Evolutionary conservation across 2,329 filamentous ascomycete genomes (phyloP).

Genomic region (Hypoxylon sp.): DNA sequence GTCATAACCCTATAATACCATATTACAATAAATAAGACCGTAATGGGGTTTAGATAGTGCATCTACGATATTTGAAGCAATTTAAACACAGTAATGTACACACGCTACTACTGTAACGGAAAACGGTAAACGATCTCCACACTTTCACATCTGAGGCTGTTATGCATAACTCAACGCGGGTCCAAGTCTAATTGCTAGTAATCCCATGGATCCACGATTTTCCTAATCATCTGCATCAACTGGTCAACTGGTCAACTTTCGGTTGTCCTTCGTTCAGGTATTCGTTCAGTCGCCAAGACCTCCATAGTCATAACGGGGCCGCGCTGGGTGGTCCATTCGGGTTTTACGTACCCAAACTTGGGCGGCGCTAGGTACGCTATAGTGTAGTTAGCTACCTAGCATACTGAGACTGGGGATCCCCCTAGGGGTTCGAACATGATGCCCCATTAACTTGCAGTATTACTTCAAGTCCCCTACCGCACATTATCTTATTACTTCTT

Average conservation of each 20-base stretch:
- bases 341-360: slow-evolving; percentile 36
- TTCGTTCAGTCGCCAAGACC: slow-evolving; percentile 30
- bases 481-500: slow-evolving; percentile 21
- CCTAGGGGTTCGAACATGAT: slow-evolving; percentile 34
- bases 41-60: background rate
- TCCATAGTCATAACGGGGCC: slow-evolving; percentile 17
- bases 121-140: background rate
- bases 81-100: background rate
- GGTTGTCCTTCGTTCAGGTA: slow-evolving; percentile 19
- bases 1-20: background rate
- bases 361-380: slow-evolving; percentile 24
- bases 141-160: slow-evolving; percentile 29
- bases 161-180: slow-evolving; percentile 34
- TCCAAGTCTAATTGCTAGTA: slow-evolving; percentile 31
- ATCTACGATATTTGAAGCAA: background rate
- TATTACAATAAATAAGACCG: background rate
- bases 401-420: slow-evolving; percentile 23
- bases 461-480: slow-evolving; percentile 31
- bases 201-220: slow-evolving; percentile 25
- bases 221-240: slow-evolving; percentile 19
- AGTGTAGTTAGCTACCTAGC: slow-evolving; percentile 22
- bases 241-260: slow-evolving; percentile 5
- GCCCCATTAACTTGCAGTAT: slow-evolving; percentile 37
- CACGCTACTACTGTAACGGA: background rate
- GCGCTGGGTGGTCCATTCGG: slow-evolving; percentile 9